These are phyloP conservation scores for Fraxinus baroniana DNA, from an alignment of 305 asterid genomes.

Conservation along the genomic window DNA sequence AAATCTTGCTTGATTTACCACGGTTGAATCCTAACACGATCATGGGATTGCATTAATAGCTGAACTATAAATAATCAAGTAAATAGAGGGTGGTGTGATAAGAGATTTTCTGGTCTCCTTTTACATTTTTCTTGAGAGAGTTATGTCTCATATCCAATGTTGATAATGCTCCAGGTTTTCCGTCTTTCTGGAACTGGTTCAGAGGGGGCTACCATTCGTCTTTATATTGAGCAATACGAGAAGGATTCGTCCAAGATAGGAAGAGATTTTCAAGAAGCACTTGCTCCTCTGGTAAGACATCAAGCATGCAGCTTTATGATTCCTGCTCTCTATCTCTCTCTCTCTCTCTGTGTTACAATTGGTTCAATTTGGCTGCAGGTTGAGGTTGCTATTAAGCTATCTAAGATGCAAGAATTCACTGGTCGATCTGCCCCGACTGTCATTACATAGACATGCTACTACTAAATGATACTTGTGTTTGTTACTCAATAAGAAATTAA, in stretches of 20 bases:
- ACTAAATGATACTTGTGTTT: neutral
- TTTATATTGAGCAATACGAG: conserved; percentile 92
- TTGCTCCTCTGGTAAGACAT: conserved; percentile 74
- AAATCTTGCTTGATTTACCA: neutral
- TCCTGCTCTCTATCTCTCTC: neutral
- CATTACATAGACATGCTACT: conserved; percentile 52
- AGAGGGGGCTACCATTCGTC: conserved; percentile 96
- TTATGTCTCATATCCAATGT: neutral
- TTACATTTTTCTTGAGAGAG: neutral
- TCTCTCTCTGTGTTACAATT: neutral
- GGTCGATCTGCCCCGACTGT: conserved; percentile 94
- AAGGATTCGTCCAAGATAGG: conserved; percentile 80
- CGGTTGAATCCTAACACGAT: neutral
- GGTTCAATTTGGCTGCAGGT: conserved; percentile 45
- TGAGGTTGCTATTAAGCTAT: conserved; percentile 86
- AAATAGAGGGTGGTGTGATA: neutral
- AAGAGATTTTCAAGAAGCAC: conserved; percentile 81
- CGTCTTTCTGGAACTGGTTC: conserved; percentile 99
- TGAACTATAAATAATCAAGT: neutral
- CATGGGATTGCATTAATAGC: neutral
- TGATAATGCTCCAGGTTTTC: conserved; percentile 59
- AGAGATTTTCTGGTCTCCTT: neutral
- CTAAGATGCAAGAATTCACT: conserved; percentile 86
- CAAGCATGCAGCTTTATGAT: neutral
- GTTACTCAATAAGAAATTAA: neutral